Evolutionary conservation across 208 protist species (phyloP).

Genomic region (Crithidia fasciculata): DNA sequence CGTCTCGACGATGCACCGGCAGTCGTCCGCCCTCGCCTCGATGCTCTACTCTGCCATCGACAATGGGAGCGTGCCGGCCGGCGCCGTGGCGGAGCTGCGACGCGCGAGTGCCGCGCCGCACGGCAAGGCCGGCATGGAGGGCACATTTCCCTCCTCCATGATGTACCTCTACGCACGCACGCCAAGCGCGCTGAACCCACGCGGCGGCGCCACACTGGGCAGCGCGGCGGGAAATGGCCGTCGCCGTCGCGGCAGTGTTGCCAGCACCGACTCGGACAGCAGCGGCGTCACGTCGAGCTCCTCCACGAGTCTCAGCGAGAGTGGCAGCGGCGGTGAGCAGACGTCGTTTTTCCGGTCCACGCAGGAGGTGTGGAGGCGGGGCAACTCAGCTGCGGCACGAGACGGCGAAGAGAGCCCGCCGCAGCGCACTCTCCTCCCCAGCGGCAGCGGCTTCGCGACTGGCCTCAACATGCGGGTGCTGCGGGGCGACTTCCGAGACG

Average conservation of each 20-base stretch:
- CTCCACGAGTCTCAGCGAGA: neutral
- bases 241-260: neutral
- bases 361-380: neutral
- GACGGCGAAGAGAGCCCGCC: neutral
- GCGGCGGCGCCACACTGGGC: neutral
- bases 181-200: neutral
- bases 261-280: slow-evolving; percentile 16
- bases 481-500: slow-evolving; percentile 35
- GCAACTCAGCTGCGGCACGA: no score
- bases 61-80: neutral
- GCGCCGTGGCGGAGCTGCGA: no score
- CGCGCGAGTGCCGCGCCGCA: no score
- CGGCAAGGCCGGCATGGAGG: slow-evolving; percentile 4
- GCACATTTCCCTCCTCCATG: slow-evolving; percentile 17
- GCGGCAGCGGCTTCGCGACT: slow-evolving; percentile 6
- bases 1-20: neutral
- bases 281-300: slow-evolving; percentile 22
- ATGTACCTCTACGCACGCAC: slow-evolving; percentile 16
- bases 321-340: neutral
- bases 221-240: neutral
- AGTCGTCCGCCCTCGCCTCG: slow-evolving; percentile 8
- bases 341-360: slow-evolving; percentile 12
- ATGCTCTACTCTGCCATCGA: slow-evolving; percentile 23
- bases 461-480: slow-evolving; percentile 27
- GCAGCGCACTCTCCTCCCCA: slow-evolving; percentile 2